These are phyloP conservation scores for Hypoxylon sp. DNA, from an alignment of 2,329 filamentous ascomycete genomes.

Conservation along the genomic window DNA sequence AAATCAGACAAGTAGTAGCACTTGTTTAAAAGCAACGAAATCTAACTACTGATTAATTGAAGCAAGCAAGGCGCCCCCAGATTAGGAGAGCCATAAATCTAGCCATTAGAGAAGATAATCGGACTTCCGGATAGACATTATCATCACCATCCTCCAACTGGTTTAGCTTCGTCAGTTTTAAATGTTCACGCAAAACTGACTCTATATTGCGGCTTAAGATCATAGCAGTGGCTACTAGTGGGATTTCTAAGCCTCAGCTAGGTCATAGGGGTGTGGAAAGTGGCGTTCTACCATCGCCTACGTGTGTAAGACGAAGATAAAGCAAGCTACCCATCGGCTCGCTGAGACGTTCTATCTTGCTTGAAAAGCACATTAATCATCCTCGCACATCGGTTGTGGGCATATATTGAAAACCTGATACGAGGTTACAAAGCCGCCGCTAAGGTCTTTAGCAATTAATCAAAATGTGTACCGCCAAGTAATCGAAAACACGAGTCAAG, in stretches of 20 bases:
- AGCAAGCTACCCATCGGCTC: conserved; percentile 26
- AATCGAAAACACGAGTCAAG: conserved; percentile 28
- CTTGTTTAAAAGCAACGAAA: conserved; percentile 13
- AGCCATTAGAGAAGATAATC: conserved; percentile 14
- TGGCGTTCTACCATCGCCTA: conserved; percentile 9
- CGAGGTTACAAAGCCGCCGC: conserved; percentile 39
- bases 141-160: conserved; percentile 5
- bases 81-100: conserved; percentile 15
- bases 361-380: conserved; percentile 19
- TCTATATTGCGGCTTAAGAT: conserved; percentile 7
- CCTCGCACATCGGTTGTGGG: conserved; percentile 39
- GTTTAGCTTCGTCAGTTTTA: conserved; percentile 7
- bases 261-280: conserved; percentile 9
- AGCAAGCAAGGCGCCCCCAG: conserved; percentile 10
- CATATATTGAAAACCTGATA: conserved; percentile 46
- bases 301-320: conserved; percentile 20
- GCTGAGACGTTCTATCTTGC: conserved; percentile 21
- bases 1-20: conserved; percentile 13
- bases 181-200: conserved; percentile 5
- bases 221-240: conserved; percentile 2
- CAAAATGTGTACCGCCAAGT: conserved; percentile 33
- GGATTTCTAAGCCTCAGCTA: conserved; percentile 2
- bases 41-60: conserved; percentile 17
- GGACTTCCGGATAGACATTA: conserved; percentile 36
- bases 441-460: conserved; percentile 34